These are phyloP conservation scores for Euphorbia tirucalli DNA, from an alignment of 345 rosid genomes.

Conservation along the genomic window DNA sequence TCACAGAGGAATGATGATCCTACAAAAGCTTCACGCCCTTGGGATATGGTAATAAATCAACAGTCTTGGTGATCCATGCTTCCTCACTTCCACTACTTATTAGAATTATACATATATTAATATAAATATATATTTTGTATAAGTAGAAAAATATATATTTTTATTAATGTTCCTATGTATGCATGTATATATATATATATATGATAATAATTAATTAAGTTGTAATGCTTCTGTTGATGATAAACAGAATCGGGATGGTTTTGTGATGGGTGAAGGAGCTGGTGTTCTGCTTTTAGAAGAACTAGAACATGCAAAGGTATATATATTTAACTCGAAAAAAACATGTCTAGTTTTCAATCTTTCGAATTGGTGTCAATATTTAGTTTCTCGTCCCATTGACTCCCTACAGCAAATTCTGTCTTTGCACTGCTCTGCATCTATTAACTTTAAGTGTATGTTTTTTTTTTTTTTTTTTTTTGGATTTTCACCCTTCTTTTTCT, in stretches of 20 bases:
- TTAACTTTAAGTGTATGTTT: not conserved
- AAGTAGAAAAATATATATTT: too few species aligned
- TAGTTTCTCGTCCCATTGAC: not conserved
- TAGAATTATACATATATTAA: too few species aligned
- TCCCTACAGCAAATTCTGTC: not conserved
- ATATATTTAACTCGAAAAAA: slow-evolving; percentile 2
- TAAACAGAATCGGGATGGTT: slow-evolving; percentile 89
- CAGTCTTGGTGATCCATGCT: too few species aligned
- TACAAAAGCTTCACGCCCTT: slow-evolving; percentile 92
- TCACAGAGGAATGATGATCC: slow-evolving; percentile 88
- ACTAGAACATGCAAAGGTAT: slow-evolving; percentile 96
- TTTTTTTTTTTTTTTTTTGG: too few species aligned
- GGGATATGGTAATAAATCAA: slow-evolving; percentile 94
- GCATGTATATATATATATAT: too few species aligned
- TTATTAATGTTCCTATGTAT: too few species aligned
- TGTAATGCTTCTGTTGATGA: slow-evolving; percentile 12
- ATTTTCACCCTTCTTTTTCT: too few species aligned
- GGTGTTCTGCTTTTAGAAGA: slow-evolving; percentile 95
- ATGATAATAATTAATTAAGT: too few species aligned
- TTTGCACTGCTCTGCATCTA: not conserved
- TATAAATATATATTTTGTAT: too few species aligned
- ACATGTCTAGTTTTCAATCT: not conserved
- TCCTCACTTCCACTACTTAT: too few species aligned
- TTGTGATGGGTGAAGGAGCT: slow-evolving; percentile 98
- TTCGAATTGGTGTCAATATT: not conserved